Conservation (phyloP, 139 green algal genomes). For the Diplosphaera chodatii region DNA sequence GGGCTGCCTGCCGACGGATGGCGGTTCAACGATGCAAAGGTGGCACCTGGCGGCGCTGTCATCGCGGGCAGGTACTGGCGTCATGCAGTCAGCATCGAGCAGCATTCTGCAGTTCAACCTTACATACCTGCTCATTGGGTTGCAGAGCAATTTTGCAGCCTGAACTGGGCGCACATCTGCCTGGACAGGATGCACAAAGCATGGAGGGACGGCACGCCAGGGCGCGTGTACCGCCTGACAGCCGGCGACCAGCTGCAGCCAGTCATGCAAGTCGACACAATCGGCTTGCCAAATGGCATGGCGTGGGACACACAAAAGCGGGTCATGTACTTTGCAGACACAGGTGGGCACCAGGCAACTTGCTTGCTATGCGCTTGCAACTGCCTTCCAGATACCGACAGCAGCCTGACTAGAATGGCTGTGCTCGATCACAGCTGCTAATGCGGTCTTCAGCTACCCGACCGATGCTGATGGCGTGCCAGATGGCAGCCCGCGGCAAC, state of each 20-base stretch:
- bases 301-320: constrained; percentile 26
- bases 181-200: constrained; percentile 37
- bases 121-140: too few species aligned
- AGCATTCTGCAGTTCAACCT: too few species aligned
- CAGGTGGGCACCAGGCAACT: background rate
- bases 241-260: background rate
- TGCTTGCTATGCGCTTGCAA: background rate
- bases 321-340: constrained; percentile 38
- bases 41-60: background rate
- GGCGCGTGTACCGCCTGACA: constrained; percentile 23
- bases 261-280: constrained; percentile 3
- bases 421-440: background rate
- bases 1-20: background rate
- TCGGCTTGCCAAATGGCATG: constrained; percentile 43
- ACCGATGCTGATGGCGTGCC: constrained; percentile 19
- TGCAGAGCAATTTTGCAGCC: too few species aligned
- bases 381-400: too few species aligned
- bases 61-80: background rate
- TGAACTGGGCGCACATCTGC: too few species aligned
- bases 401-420: too few species aligned
- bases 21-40: background rate
- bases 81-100: too few species aligned
- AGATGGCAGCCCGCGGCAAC: background rate
- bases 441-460: constrained; percentile 18
- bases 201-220: constrained; percentile 30